Evolutionary conservation across 345 rosid genomes (phyloP), one percentile per base, ranked within the genome.

Genomic region (Salix arbutifolia): DNA sequence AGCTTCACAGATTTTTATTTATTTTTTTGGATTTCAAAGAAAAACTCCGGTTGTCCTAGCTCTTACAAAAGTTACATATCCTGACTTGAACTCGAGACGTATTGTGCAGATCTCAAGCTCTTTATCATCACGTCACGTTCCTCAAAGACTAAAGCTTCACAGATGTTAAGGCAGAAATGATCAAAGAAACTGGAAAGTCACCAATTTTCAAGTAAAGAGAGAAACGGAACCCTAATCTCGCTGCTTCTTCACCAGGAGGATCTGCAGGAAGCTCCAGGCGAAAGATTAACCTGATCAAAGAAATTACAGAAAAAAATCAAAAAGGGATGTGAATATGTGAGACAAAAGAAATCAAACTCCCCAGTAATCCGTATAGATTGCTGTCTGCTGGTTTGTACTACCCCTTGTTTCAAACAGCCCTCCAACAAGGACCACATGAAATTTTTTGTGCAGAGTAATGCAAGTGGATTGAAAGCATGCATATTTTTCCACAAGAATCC

Each of bases 401-500:
- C 68, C 38, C 75, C 73, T 69, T 74, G 77, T 81, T 72, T 83
- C 70, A 35, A 76, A 77, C 64, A 69, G 50, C 60, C 76, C 64
- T 60, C 81, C 78, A 79, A 65, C 69, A 58, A 65, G 84, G 82
- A 78, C 86, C 91, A 86, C 89, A 73, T 73, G 83, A 73, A 64
- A 18, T 23, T 58, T 35, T 50, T 70, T 70, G 30, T n/a, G 44
- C 37, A 28, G 42, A 13, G 33, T 23, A 65, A 52, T 28, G 40
- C 62, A 53, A 46, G 16, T 65, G 74, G 69, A 64, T 78, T 80
- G 62, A 7, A 58, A 23, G 19, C 2, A 42, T 52, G 25, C 74
- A 65, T 35, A 31, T 46, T 46, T 46, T 16, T 14, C 52, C 6
- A 66, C 35, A 60, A 44, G 56, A 46, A 67, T 71, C 38, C 31